A percentile compares a stretch with the other conserved stretches of the same genome.
Conservation (phyloP, 202 grass and related monocot species). For the Setaria italica region DNA sequence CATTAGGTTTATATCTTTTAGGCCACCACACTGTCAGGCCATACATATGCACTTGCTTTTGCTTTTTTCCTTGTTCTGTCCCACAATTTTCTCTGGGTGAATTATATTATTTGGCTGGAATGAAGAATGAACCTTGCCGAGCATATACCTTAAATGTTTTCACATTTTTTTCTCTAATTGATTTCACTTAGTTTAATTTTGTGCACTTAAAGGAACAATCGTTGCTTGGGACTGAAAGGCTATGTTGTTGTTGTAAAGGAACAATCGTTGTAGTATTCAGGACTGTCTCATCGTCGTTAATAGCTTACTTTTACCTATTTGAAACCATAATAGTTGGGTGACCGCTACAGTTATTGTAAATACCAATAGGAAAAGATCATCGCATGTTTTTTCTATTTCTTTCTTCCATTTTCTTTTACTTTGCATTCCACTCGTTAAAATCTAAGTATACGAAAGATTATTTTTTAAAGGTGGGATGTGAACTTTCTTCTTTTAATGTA, state of each 20-base stretch:
- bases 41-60: not conserved
- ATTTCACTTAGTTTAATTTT: constrained; percentile 13
- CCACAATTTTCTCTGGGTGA: not conserved
- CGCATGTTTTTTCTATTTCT: not conserved
- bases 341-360: not conserved
- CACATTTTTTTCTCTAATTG: not conserved
- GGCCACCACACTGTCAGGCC: not conserved
- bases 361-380: not conserved
- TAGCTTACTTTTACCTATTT: not conserved
- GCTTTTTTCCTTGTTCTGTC: not conserved
- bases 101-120: constrained; percentile 23
- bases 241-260: not conserved
- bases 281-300: not conserved
- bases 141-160: not conserved
- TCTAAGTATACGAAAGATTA: not conserved
- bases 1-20: not conserved
- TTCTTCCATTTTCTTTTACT: not conserved
- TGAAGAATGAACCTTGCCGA: constrained; percentile 2
- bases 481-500: not conserved
- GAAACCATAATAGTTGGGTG: not conserved
- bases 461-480: not conserved
- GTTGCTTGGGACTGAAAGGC: not conserved
- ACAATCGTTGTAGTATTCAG: not conserved
- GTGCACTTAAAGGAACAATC: not conserved
- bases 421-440: not conserved